phyloP scores from a whole-genome alignment of 2,329 filamentous ascomycete species.

The Thelonectria rubi region DNA sequence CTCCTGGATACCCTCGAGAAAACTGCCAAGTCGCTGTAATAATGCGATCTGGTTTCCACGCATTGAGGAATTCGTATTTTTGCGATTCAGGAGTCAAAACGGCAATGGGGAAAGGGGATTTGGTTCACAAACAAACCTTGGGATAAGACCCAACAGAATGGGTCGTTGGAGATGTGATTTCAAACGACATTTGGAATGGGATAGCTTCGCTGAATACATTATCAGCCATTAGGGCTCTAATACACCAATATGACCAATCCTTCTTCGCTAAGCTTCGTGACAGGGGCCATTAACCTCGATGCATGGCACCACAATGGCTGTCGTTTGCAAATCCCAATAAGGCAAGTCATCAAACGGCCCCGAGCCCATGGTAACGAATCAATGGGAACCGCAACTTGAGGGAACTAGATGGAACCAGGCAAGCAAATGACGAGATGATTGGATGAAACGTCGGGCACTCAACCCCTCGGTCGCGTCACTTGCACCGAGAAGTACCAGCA shows the following conservation, averaged over 20 bases:
- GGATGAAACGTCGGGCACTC: neutral
- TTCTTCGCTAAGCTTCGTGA: neutral
- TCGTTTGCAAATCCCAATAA: neutral
- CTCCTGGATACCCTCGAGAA: conserved; percentile 82
- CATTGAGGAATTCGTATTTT: neutral
- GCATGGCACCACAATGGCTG: neutral
- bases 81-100: neutral
- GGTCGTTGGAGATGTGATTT: neutral
- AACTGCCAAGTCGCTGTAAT: conserved; percentile 62
- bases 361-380: too few relatives aligned
- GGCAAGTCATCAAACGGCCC: neutral
- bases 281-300: neutral
- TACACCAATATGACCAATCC: neutral
- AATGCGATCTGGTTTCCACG: neutral
- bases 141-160: neutral
- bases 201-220: neutral
- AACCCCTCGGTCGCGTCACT: neutral
- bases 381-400: too few relatives aligned
- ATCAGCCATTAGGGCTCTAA: neutral
- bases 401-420: neutral
- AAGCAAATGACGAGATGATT: neutral
- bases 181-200: neutral
- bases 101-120: neutral
- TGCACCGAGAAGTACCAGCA: neutral
- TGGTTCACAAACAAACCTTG: neutral